Conservation (phyloP, 129 eudicot species). For the Heracleum sosnowskyi region DNA sequence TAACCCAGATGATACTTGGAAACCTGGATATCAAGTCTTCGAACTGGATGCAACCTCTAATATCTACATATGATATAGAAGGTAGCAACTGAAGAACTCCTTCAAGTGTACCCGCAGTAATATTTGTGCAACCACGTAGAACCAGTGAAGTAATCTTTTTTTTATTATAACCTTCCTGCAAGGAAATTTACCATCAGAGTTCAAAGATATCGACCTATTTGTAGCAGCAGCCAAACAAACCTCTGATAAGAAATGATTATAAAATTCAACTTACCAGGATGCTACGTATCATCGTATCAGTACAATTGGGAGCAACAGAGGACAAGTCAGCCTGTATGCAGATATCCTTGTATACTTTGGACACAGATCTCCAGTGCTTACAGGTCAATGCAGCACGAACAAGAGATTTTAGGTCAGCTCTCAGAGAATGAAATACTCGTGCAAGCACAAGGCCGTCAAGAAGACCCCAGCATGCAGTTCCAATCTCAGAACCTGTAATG, state of each 20-base stretch:
- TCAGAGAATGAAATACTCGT: slow-evolving; percentile 77
- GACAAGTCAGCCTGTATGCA: slow-evolving; percentile 61
- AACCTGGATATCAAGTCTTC: slow-evolving; percentile 60
- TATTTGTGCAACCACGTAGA: slow-evolving; percentile 64
- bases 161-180: slow-evolving; percentile 77
- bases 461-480: slow-evolving; percentile 58
- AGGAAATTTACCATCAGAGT: not conserved
- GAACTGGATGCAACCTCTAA: slow-evolving; percentile 88
- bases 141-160: slow-evolving; percentile 62
- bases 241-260: not conserved
- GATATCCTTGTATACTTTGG: slow-evolving; percentile 52
- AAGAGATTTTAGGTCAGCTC: slow-evolving; percentile 62
- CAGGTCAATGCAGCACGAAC: slow-evolving; percentile 70
- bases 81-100: slow-evolving; percentile 61
- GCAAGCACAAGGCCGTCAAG: slow-evolving; percentile 73
- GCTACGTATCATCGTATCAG: slow-evolving; percentile 45
- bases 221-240: not conserved
- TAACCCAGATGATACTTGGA: slow-evolving; percentile 68
- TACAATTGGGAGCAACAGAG: slow-evolving; percentile 46
- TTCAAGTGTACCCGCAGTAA: slow-evolving; percentile 61
- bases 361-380: slow-evolving; percentile 82
- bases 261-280: slow-evolving; percentile 49
- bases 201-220: not conserved
- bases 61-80: slow-evolving; percentile 53
- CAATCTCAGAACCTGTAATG: slow-evolving; percentile 15